phyloP scores from a whole-genome alignment of 2,329 filamentous ascomycete genomes.

The Fonsecaea pugnacius region DNA sequence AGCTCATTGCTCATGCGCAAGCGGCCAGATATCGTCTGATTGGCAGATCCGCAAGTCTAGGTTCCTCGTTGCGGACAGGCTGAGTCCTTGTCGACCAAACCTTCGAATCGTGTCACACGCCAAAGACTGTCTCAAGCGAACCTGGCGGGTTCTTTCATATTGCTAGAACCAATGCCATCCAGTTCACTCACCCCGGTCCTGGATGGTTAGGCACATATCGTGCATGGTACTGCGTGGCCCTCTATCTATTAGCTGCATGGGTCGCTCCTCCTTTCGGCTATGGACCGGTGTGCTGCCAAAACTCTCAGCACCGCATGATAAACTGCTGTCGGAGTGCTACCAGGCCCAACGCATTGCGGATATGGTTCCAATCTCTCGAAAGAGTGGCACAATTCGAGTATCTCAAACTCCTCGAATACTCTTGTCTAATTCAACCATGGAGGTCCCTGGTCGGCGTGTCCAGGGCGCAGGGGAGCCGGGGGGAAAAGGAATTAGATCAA shows the following conservation, averaged over 20 bases:
- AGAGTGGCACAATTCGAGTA: not conserved
- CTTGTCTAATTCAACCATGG: constrained; percentile 1
- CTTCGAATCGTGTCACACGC: constrained; percentile 31
- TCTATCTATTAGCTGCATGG: constrained; percentile 18
- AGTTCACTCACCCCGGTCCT: constrained; percentile 11
- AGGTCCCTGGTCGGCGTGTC: not conserved
- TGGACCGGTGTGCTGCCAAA: constrained; percentile 18
- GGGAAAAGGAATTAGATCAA: constrained; percentile 6
- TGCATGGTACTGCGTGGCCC: constrained; percentile 16
- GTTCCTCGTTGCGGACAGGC: constrained; percentile 24
- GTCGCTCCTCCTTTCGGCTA: constrained; percentile 17
- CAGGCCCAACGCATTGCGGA: constrained; percentile 11
- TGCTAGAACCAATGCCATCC: constrained; percentile 23
- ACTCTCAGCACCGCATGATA: constrained; percentile 3
- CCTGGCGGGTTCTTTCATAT: constrained; percentile 21
- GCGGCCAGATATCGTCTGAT: constrained; percentile 24
- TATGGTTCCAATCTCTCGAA: not conserved
- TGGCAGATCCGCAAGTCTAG: constrained; percentile 25
- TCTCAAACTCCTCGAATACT: not conserved
- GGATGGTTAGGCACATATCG: constrained; percentile 22
- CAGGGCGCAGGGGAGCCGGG: not conserved
- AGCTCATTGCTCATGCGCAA: constrained; percentile 15
- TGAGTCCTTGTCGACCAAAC: constrained; percentile 28
- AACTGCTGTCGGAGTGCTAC: not conserved
- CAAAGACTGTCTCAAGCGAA: constrained; percentile 25